Evolutionary conservation across 306 rosid genomes (phyloP), one percentile per base, ranked within the genome.

Genomic region (Vigna trinervia): DNA sequence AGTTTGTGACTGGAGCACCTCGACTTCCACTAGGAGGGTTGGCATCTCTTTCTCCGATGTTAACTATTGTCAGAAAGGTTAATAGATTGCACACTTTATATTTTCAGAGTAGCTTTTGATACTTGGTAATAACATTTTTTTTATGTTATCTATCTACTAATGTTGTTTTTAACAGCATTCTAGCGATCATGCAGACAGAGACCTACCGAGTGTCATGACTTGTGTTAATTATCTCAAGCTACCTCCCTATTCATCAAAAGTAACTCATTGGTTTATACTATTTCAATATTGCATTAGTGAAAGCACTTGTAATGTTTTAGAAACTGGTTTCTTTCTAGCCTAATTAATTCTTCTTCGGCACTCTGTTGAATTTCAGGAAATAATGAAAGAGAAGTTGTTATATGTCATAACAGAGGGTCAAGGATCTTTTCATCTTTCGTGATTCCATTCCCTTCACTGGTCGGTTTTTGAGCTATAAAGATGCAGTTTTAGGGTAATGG

Each of bases 161-260:
- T 19, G 32, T 11, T 19, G 70, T 23, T 71, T 77, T 60, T 63
- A 75, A 70, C 96, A 96, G 99, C 93, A 88, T 43, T 93, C 88
- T 64, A 84, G 80, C 86, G 80, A 85, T 87, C 80, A 46, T 51
- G 87, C 83, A 7, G 97, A 96, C 78, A 19, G 85, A 38, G 99
- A 93, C 84, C 86, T 93, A 65, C 98, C 99, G 10, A 96, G 99
- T 8, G 98, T 93, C 87, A 96, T 96, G 99, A 93, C 99, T 5
- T 96, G 99, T 67, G 99, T 97, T 71, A 96, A 96, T 83, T 96
- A 96, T 83, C 96, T 96, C 64, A 96, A 96, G 92, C 80, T 96
- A 71, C 99, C 99, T 26, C 93, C 99, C 5, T 96, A 93, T 88
- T 88, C 98, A 19, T 85, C 98, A 77, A 93, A 92, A 80, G 99